Evolutionary conservation across 768 basidiomycete species (phyloP).

Genomic region (Asterophora lycoperdoides): DNA sequence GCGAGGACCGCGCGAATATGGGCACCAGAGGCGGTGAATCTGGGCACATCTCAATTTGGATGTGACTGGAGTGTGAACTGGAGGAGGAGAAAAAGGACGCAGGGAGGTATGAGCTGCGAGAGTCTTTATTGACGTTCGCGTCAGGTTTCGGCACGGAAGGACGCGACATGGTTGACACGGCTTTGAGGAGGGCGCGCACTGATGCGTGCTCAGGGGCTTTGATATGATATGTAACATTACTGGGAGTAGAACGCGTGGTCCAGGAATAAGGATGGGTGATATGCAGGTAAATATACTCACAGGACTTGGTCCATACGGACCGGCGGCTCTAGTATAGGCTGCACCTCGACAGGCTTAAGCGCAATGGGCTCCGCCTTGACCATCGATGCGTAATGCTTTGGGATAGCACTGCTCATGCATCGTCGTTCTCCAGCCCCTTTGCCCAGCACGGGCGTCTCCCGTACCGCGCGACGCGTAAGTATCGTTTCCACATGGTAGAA

Average conservation of each 20-base stretch:
- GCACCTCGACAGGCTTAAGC: constrained; percentile 24
- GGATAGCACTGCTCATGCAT: constrained; percentile 9
- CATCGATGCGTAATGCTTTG: constrained; percentile 20
- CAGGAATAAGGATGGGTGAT: neutral
- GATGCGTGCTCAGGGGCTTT: constrained; percentile 17
- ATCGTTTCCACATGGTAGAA: constrained; percentile 40
- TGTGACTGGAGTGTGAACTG: too few relatives aligned
- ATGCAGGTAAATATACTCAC: constrained; percentile 27
- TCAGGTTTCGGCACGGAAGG: neutral
- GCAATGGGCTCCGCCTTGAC: constrained; percentile 14
- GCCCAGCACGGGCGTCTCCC: constrained; percentile 45
- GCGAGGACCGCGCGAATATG: constrained; percentile 28
- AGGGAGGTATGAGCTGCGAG: constrained; percentile 14
- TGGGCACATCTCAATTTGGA: too few relatives aligned
- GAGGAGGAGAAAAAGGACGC: constrained; percentile 3
- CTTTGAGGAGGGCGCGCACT: constrained; percentile 17
- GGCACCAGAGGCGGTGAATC: constrained; percentile 27
- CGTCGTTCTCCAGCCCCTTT: constrained; percentile 10
- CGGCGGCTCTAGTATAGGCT: constrained; percentile 27
- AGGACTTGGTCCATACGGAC: constrained; percentile 34
- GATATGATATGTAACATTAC: constrained; percentile 17
- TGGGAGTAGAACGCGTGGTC: constrained; percentile 3
- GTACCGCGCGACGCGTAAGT: constrained; percentile 41
- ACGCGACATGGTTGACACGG: constrained; percentile 8
- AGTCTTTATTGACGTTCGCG: constrained; percentile 3